Evolutionary conservation across 768 basidiomycete species (phyloP), one percentile per base, ranked within the genome.

Genomic region (Tricholoma terreum): DNA sequence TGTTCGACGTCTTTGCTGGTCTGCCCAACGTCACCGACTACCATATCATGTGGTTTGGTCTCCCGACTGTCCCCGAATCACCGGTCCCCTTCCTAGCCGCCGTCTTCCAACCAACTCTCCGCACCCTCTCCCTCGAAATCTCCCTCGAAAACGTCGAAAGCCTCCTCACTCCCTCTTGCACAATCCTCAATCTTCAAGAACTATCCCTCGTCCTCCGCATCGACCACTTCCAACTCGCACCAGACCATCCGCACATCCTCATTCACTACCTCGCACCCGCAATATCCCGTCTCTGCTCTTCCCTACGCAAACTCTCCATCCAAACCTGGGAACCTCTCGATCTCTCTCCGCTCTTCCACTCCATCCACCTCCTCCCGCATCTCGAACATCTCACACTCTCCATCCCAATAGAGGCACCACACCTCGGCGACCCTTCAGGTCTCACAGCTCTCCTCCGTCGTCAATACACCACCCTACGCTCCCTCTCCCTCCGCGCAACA

Each of bases 1-100:
- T 81, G 67, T 65, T 76, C 11, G 73, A 80, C 22, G 75, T 79
- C 17, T 72, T 82, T 17, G 69, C 71, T 15, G 70, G 73, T 1
- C 70, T 82, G 7, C 77, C 77, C 17, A 76, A 79, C 53, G 68
- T 82, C 10, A 76, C 73, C 12, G 77, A 80, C 61, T 80, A 80
- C 63, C 77, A 80, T 57, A 76, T 82, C 57, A 76, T 76, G 36
- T 82, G 80, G 80, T 74, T 69, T 33, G 77, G 78, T 15, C 70
- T 78, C 17, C 74, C 75, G 31, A 50, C 63, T 10, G 64, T 67
- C 50, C 40, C 62, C 40, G 55, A 66, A 58, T 63, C 69, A 22
- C 70, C 71, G 15, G 65, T 68, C 0, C 71, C 73, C 8, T 72
- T 75, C 57, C 65, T 77, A 2, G 60, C 69, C 21, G 70, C 73